Base-by-base conservation (phyloP, 139 green algal genomes). In the Spirogloea muscicola region DNA sequence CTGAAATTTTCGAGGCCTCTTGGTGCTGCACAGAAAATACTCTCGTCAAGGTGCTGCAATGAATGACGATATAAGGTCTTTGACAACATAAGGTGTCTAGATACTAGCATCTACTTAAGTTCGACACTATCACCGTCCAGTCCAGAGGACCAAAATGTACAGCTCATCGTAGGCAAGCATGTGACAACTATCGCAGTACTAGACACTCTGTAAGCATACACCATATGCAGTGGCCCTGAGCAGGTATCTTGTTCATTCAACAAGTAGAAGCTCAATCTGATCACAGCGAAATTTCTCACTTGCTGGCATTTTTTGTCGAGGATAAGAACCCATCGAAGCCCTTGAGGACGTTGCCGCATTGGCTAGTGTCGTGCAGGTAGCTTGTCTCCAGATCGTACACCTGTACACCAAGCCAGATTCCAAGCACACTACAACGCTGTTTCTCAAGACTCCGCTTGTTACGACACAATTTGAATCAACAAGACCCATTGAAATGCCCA, bases 251-350 rank as follows among this genome's bases (percentile, higher is more conserved):
- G 44, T 55, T 16, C 44, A 55, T 55, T 16, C 16, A 16, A 25
- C 44, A 55, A 16, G 18, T 55, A 18, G 18, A 55, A 25, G 44
- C 25, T 49, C 21, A 18, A 58, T 58, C 33, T 13, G 10, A n/a
- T n/a, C n/a, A n/a, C n/a, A n/a, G n/a, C n/a, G n/a, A n/a, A n/a
- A n/a, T n/a, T n/a, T n/a, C 65, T 29, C 21, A 81, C 73, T 39
- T 81, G 73, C 64, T 78, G 62, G 48, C 21, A 25, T 27, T 76
- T 44, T 82, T 78, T 21, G 34, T 77, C 29, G 80, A 57, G 31
- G 82, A 70, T 5, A 87, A 62, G 41, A 86, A 81, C n/a, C 40
- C 44, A 29, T 87, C 82, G 65, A 87, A 87, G 25, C 82, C 82
- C 38, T 85, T 87, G 34, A 87, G 39, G 6, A 87, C 76, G 66